Base-by-base conservation (phyloP, 2,329 filamentous ascomycete species). In the Knoxdaviesia proteae region DNA sequence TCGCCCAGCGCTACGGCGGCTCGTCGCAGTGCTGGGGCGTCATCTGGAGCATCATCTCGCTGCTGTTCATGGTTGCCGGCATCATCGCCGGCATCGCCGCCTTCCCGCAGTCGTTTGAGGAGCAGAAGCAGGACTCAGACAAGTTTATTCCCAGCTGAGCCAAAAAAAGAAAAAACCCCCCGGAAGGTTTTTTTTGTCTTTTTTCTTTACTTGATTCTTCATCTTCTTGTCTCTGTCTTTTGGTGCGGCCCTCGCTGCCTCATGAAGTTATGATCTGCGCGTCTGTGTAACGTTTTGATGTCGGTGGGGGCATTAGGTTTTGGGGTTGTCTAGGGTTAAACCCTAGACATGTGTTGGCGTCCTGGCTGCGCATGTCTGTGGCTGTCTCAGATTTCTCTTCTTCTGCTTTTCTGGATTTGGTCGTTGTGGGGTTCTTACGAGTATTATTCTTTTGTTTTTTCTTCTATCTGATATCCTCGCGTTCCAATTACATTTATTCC, bases 1-100 rank as follows among this genome's bases (percentile, higher is more conserved):
- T 87, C 51, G 80, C 81, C 6, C 68, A 83, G 58, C 68, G 74
- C 29, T 87, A 87, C 50, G 81, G 81, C 7, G 81, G 81, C 34
- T 84, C 79, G 0, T 83, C 79, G 1, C 77, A 80, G 53, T 86
- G 80, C 64, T 86, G 82, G 81, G 81, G 81, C 6, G 64, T 86
- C 9, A 71, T 84, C 42, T 88, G 81, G 82, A 78, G 73, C 41
- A 61, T 87, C 42, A 69, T 88, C 42, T 81, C 78, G 1, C 53
- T 86, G 30, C 47, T 68, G 0, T 76, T 88, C 54, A 84, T 87
- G 77, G 69, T 74, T 5, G 64, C 64, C 9, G 80, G 74, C 2
- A 86, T 88, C 48, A 58, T 87, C n/a, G 79, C 77, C 5, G 81
- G 78, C 1, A 68, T 88, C 37, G 81, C 80, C 1, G 80, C 80